Conservation (phyloP, 164 flowering plant species). For the Macadamia tetraphylla region DNA sequence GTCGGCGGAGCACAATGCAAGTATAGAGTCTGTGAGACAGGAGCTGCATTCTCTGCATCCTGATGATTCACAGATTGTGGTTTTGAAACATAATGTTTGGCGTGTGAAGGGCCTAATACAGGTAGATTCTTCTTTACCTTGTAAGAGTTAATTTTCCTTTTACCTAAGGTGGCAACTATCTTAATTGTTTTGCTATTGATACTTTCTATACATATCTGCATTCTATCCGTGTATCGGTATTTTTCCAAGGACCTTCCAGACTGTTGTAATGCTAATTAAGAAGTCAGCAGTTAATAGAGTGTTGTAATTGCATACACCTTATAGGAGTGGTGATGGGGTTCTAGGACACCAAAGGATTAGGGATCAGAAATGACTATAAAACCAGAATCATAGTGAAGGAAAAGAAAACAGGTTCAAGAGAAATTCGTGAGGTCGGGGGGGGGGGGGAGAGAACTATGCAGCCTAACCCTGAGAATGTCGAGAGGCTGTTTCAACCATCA, state of each 20-base stretch:
- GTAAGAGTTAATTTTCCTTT: not conserved
- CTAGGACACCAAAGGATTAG: too few relatives aligned
- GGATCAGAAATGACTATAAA: too few relatives aligned
- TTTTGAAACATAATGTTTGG: constrained; percentile 70
- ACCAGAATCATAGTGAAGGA: too few relatives aligned
- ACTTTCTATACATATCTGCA: not conserved
- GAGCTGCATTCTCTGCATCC: constrained; percentile 67
- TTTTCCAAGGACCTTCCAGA: not conserved
- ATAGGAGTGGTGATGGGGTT: not conserved
- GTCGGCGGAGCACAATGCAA: constrained; percentile 4
- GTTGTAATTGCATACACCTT: not conserved
- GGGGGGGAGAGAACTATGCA: too few relatives aligned
- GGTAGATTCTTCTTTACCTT: constrained; percentile 20
- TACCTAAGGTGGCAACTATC: not conserved
- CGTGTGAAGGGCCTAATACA: constrained; percentile 73
- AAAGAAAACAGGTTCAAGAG: too few relatives aligned
- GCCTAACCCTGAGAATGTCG: too few relatives aligned
- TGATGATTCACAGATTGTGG: constrained; percentile 60
- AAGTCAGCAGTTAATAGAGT: not conserved
- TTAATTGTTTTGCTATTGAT: not conserved
- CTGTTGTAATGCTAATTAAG: not conserved
- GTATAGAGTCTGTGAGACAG: constrained; percentile 58
- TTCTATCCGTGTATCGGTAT: not conserved
- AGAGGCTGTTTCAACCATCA: too few relatives aligned
- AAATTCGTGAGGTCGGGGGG: too few relatives aligned